Evolutionary conservation across 495 filamentous ascomycete species (phyloP).

Genomic region (Hypoxylon fragiforme): DNA sequence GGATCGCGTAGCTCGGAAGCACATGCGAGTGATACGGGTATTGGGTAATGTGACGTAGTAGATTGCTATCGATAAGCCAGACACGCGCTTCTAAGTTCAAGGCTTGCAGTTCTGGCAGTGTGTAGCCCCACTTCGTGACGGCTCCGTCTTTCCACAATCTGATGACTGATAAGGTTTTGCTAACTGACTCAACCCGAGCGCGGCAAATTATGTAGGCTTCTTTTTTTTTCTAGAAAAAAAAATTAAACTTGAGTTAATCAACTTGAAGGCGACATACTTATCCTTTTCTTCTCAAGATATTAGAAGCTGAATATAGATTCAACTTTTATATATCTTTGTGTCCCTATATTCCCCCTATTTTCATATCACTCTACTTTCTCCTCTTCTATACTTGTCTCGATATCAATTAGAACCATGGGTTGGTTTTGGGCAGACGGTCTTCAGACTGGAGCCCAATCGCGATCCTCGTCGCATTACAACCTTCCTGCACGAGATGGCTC

Average conservation of each 20-base stretch:
- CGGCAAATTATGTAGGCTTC: too few relatives aligned
- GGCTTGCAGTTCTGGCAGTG: too few relatives aligned
- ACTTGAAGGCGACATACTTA: too few relatives aligned
- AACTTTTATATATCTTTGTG: not conserved
- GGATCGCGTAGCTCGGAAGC: too few relatives aligned
- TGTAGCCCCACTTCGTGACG: not conserved
- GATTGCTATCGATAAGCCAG: slow-evolving; percentile 1
- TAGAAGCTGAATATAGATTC: too few relatives aligned
- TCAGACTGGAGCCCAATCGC: slow-evolving; percentile 44
- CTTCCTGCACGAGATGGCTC: slow-evolving; percentile 38
- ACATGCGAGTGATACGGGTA: too few relatives aligned
- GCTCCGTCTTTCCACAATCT: not conserved
- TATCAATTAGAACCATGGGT: slow-evolving; percentile 65
- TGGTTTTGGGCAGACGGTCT: slow-evolving; percentile 95
- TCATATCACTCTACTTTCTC: not conserved
- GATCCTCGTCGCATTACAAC: slow-evolving; percentile 25
- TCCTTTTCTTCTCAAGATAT: too few relatives aligned
- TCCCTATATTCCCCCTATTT: not conserved
- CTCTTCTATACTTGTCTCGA: not conserved
- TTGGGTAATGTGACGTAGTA: slow-evolving; percentile 20
- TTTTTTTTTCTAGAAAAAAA: too few relatives aligned
- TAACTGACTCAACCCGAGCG: not conserved
- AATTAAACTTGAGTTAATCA: too few relatives aligned
- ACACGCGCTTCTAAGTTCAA: too few relatives aligned
- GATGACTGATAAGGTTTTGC: too few relatives aligned